These are phyloP conservation scores for Scedosporium dehoogii DNA, from an alignment of 2,329 filamentous ascomycete genomes.

Conservation along the genomic window DNA sequence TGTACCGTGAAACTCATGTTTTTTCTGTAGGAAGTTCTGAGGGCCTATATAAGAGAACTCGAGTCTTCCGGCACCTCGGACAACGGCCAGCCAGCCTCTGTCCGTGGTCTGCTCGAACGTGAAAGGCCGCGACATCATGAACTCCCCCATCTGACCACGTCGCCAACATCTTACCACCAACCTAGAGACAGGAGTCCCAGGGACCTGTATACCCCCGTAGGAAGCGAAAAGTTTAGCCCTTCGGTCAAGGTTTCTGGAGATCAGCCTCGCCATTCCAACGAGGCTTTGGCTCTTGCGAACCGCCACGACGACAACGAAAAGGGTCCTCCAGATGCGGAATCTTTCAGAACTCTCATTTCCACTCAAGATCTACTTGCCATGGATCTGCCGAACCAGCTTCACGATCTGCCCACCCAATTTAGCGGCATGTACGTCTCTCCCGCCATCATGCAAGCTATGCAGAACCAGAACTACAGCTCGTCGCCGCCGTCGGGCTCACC, in stretches of 20 bases:
- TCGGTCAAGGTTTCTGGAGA: conserved; percentile 21
- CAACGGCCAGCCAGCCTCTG: conserved; percentile 35
- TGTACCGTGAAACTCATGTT: conserved; percentile 8
- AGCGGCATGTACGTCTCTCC: conserved; percentile 28
- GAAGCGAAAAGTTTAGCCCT: conserved; percentile 31
- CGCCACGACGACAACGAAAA: conserved; percentile 13
- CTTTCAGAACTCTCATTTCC: conserved; percentile 38
- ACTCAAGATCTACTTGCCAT: conserved; percentile 43
- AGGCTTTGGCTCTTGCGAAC: background rate
- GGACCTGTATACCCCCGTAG: conserved; percentile 23
- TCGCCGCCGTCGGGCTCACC: conserved; percentile 19
- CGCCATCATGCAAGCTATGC: conserved; percentile 10
- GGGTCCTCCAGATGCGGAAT: conserved; percentile 24
- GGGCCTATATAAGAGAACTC: conserved; percentile 51
- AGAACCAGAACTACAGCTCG: conserved; percentile 26
- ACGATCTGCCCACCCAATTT: conserved; percentile 32
- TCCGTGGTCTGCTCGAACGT: conserved; percentile 43
- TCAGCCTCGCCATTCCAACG: background rate
- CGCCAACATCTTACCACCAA: conserved; percentile 12
- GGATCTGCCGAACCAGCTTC: conserved; percentile 24
- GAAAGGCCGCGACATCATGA: conserved; percentile 20
- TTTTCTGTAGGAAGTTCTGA: conserved; percentile 39
- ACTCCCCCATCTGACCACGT: conserved; percentile 15
- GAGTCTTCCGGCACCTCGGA: conserved; percentile 36
- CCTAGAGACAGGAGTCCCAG: conserved; percentile 17